Evolutionary conservation across 805 yeast genomes (phyloP).

Genomic region (Saccharomycopsis fibuligera): DNA sequence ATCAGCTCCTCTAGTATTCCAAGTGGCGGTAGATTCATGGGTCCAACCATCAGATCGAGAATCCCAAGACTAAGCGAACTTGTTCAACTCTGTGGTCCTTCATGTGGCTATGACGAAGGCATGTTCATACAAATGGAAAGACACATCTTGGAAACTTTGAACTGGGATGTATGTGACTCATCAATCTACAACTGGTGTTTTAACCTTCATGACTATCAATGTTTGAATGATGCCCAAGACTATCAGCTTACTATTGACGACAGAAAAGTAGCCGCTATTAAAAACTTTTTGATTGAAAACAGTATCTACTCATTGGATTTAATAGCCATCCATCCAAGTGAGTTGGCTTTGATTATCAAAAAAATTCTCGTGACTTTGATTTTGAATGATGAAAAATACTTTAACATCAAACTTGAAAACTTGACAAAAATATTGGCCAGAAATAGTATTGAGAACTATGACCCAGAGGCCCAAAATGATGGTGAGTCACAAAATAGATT

Average conservation of each 20-base stretch:
- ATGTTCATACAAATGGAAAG: constrained; percentile 75
- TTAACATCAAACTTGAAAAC: constrained; percentile 43
- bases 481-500: constrained; percentile 23
- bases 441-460: constrained; percentile 42
- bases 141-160: constrained; percentile 63
- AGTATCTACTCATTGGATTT: constrained; percentile 17
- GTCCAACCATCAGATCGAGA: constrained; percentile 69
- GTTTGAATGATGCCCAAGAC: constrained; percentile 42
- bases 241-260: constrained; percentile 27
- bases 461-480: constrained; percentile 36
- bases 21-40: constrained; percentile 54
- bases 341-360: constrained; percentile 22
- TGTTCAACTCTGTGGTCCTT: constrained; percentile 61
- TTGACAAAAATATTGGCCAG: constrained; percentile 40
- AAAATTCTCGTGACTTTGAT: constrained; percentile 39
- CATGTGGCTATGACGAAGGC: constrained; percentile 51
- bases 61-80: constrained; percentile 71
- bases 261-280: constrained; percentile 16
- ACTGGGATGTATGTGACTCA: constrained; percentile 63
- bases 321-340: constrained; percentile 18
- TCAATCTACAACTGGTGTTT: constrained; percentile 38
- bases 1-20: constrained; percentile 43
- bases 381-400: constrained; percentile 40
- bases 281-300: constrained; percentile 19
- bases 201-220: constrained; percentile 42